Evolutionary conservation across 768 basidiomycete genomes (phyloP), one percentile per base, ranked within the genome.

Genomic region (Hemileccinum rubropunctum): DNA sequence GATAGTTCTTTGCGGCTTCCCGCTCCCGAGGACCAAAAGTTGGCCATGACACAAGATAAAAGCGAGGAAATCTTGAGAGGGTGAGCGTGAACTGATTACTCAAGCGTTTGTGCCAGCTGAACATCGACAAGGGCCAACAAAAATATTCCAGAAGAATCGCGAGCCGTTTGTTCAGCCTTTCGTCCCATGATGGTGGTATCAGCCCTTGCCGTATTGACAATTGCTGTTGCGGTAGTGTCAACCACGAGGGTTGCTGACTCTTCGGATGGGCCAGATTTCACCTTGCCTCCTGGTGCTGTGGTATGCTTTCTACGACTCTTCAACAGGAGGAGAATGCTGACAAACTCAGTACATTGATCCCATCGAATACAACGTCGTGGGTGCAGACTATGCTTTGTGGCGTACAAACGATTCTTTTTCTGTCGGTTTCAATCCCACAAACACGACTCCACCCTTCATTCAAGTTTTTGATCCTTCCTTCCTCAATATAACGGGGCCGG

Each of bases 381-480:
- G 76, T 8, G 58, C 70, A 17, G 74, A 71, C 70, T 67, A 74
- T 51, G 33, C 63, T 5, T 68, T 67, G 56, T 70, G 73, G 52
- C 58, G 69, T 27, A 60, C 59, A 11, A 66, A 71, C n/a, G 23
- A 75, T 8, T 76, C 73, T 32, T 64, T 64, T 28, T 4, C 28
- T 30, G 60, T 72, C 17, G 73, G 77, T 42, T 81, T 83, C 69
- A 83, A 85, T 56, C 86, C 85, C 1, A 84, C 82, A 17, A 77
- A 78, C 56, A 72, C 75, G 37, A 66, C 66, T 8, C 71, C 78
- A 5, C 81, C 83, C 0, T 80, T 84, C 58, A 84, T 90, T 66
- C 79, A 82, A 53, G 62, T 77, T 27, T 77, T 76, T 58, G 73
- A 82, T 58, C 63, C 66, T 1, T 67, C 67, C 12, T 90, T 91